Evolutionary conservation across 305 asterid genomes (phyloP).

Genomic region (Fraxinus xanthoxyloides): DNA sequence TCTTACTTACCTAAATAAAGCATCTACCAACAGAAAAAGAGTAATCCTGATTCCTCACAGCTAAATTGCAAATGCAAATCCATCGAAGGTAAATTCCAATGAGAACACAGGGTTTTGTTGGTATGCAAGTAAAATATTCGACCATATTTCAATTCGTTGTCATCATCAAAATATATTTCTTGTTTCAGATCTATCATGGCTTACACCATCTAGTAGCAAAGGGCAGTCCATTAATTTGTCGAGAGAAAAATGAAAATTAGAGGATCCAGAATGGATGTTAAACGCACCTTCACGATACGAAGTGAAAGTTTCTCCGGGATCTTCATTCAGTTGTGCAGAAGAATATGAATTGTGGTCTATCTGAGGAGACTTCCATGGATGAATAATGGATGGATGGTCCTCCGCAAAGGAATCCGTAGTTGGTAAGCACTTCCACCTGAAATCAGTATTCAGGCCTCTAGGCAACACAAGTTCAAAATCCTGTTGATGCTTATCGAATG

Average conservation of each 20-base stretch:
- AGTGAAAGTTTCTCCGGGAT: constrained; percentile 17
- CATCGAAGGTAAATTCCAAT: constrained; percentile 4
- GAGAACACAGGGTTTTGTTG: neutral
- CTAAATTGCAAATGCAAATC: neutral
- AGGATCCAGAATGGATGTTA: constrained; percentile 20
- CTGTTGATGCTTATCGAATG: constrained; percentile 21
- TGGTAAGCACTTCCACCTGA: constrained; percentile 36
- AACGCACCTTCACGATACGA: constrained; percentile 23
- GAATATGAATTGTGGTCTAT: constrained; percentile 21
- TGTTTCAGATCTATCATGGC: constrained; percentile 23
- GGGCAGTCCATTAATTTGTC: constrained; percentile 28
- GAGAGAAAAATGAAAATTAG: constrained; percentile 25
- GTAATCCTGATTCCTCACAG: neutral
- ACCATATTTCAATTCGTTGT: constrained; percentile 22
- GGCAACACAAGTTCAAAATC: constrained; percentile 28
- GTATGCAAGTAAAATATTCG: constrained; percentile 12
- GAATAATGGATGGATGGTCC: constrained; percentile 23
- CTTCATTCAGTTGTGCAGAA: constrained; percentile 23
- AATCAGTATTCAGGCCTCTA: constrained; percentile 15
- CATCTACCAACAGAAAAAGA: neutral
- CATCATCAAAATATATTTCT: constrained; percentile 29
- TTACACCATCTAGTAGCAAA: constrained; percentile 36
- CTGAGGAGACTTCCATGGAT: constrained; percentile 36
- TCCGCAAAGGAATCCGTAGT: constrained; percentile 29
- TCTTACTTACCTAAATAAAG: neutral